Evolutionary conservation across 495 filamentous ascomycete genomes (phyloP), one percentile per base, ranked within the genome.

Genomic region (Penicillium daleae): DNA sequence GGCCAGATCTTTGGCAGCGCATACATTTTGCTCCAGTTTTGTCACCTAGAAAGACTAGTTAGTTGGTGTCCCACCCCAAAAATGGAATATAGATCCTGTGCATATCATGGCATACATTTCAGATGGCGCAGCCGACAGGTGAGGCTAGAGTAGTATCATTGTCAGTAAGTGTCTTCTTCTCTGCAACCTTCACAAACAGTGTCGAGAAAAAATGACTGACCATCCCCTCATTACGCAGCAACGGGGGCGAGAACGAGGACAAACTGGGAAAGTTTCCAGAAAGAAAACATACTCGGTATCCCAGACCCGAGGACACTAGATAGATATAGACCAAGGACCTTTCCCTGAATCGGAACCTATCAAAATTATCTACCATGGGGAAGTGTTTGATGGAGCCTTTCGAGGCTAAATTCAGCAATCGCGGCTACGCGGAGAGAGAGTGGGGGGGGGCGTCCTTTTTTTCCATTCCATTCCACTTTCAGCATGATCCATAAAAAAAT

Each of bases 101-200:
- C 22, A 37, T 39, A 46, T 31, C 19, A 7, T 4, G 21, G 57
- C 60, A 48, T 69, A 80, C 77, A 80, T 78, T 78, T 80, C 65
- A 80, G 66, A 75, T 80, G 77, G 73, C 77, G 77, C 70, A 77
- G 66, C 68, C 77, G 77, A 69, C 77, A 80, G 29, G 77, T 80
- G 62, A 80, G 77, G 73, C 77, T 80, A 61, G 46, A 59, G 22
- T 1, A 12, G 3, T 3, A 12, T 46, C 42, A 56, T 19, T 19
- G 54, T 55, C 56, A 49, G 61, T 46, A 66, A 60, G n/a, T 27
- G 19, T 33, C 40, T 19, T 42, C n/a, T n/a, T n/a, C n/a, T n/a
- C n/a, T n/a, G n/a, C n/a, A n/a, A n/a, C n/a, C n/a, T n/a, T n/a
- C n/a, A n/a, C n/a, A 31, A 7, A 31, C 29, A 6, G 5, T 13